These are phyloP conservation scores for Monoraphidium neglectum DNA, from an alignment of 139 green algal species.

Conservation along the genomic window DNA sequence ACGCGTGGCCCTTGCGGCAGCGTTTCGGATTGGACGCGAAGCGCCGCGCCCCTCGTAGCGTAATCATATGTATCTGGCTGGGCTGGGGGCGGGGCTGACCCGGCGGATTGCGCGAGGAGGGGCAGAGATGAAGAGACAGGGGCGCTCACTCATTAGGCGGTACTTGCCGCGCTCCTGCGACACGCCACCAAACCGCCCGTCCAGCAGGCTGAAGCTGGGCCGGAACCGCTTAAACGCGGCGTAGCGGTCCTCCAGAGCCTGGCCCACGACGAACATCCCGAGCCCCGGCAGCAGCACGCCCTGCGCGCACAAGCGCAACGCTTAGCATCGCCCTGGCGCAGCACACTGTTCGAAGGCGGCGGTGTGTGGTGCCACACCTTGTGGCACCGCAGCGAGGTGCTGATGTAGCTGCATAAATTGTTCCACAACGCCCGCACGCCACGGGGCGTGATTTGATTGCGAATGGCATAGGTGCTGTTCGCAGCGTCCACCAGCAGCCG, in stretches of 20 bases:
- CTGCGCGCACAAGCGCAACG: background rate
- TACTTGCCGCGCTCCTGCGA: constrained; percentile 53
- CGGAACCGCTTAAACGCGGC: constrained; percentile 43
- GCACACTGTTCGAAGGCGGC: background rate
- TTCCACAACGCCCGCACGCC: constrained; percentile 42
- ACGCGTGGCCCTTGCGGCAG: background rate
- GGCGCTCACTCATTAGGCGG: constrained; percentile 35
- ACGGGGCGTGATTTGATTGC: constrained; percentile 42
- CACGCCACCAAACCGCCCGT: constrained; percentile 46
- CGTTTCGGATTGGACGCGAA: background rate
- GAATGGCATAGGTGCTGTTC: constrained; percentile 30
- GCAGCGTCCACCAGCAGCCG: constrained; percentile 37
- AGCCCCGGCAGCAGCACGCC: constrained; percentile 58
- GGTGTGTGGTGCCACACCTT: constrained; percentile 25
- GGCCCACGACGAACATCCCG: constrained; percentile 53
- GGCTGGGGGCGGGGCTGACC: background rate
- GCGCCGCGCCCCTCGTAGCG: too few relatives aligned
- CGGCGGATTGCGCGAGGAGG: background rate
- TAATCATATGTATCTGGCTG: background rate
- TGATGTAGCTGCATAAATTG: constrained; percentile 37
- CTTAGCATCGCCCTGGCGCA: too few relatives aligned
- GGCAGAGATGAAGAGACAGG: background rate
- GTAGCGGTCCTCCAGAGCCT: constrained; percentile 35
- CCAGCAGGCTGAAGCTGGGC: constrained; percentile 46
- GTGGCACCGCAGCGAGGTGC: constrained; percentile 22